phyloP scores from a whole-genome alignment of 164 flowering plant genomes.

The Tetracentron sinense region DNA sequence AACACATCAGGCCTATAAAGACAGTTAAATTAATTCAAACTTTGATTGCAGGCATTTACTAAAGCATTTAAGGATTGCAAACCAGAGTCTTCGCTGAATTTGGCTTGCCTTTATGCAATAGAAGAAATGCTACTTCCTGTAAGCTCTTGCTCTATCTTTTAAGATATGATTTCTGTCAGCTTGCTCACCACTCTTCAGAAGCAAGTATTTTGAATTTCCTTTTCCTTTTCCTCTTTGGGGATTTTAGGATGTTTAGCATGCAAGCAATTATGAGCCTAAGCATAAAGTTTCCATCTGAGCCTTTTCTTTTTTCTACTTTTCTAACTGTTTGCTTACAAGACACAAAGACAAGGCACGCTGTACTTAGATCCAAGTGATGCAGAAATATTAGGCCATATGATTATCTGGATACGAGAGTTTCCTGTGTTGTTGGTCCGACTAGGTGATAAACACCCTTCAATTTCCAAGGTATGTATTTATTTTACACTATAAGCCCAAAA shows the following conservation, averaged over 20 bases:
- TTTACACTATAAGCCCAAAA: not conserved
- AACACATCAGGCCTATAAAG: not conserved
- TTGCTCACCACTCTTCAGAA: not conserved
- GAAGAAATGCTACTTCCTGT: conserved; percentile 75
- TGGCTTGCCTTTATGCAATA: conserved; percentile 64
- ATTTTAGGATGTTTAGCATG: not conserved
- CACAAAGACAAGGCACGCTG: conserved; percentile 26
- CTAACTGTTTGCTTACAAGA: conserved; percentile 8
- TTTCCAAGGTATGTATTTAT: conserved; percentile 47
- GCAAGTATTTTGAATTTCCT: not conserved
- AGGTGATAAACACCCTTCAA: conserved; percentile 50
- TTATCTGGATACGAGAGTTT: conserved; percentile 65
- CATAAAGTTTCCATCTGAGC: not conserved
- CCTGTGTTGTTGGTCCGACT: conserved; percentile 51
- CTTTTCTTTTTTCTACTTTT: conserved; percentile 3
- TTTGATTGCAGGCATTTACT: conserved; percentile 72
- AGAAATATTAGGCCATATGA: conserved; percentile 35
- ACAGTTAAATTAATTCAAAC: not conserved
- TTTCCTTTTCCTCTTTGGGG: not conserved
- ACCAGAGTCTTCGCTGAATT: conserved; percentile 56
- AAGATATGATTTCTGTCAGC: not conserved
- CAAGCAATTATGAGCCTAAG: not conserved
- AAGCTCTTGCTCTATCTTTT: conserved; percentile 19
- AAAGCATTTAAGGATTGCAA: conserved; percentile 46
- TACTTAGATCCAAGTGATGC: conserved; percentile 39